A percentile compares a stretch with the other conserved stretches of the same genome.
Conservation (phyloP, 2,329 filamentous ascomycete species). For the Knufia petricola region DNA sequence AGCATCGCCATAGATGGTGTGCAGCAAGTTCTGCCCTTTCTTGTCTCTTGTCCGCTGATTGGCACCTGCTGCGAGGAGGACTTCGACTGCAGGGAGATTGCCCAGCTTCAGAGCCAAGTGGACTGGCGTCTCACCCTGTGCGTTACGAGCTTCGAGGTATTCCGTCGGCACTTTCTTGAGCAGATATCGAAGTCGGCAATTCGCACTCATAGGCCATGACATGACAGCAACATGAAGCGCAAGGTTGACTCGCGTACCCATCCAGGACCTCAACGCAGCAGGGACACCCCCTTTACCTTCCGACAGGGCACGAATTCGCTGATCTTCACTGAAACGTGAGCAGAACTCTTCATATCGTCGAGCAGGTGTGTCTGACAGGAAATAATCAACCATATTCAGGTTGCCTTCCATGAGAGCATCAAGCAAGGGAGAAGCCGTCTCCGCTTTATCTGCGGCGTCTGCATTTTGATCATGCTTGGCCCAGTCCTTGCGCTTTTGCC, state of each 20-base stretch:
- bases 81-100: slow-evolving; percentile 45
- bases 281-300: slow-evolving; percentile 55
- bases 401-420: slow-evolving; percentile 35
- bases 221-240: slow-evolving; percentile 58
- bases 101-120: slow-evolving; percentile 54
- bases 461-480: slow-evolving; percentile 34
- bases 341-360: slow-evolving; percentile 61
- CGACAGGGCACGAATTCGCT: slow-evolving; percentile 52
- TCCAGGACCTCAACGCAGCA: slow-evolving; percentile 45
- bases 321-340: slow-evolving; percentile 50
- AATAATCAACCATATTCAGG: slow-evolving; percentile 65
- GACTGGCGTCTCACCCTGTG: slow-evolving; percentile 50
- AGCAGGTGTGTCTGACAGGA: slow-evolving; percentile 60
- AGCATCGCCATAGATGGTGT: slow-evolving; percentile 40
- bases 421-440: slow-evolving; percentile 27
- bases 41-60: slow-evolving; percentile 57
- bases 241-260: slow-evolving; percentile 44
- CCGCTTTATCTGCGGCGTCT: slow-evolving; percentile 10
- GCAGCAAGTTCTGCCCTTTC: slow-evolving; percentile 57
- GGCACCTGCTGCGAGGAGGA: slow-evolving; percentile 58
- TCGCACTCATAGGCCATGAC: slow-evolving; percentile 35
- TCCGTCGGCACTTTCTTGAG: slow-evolving; percentile 49
- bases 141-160: slow-evolving; percentile 52
- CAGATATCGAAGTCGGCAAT: slow-evolving; percentile 56
- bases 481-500: slow-evolving; percentile 67